Evolutionary conservation across 2,329 filamentous ascomycete genomes (phyloP).

Genomic region (Karstenula rhodostoma): DNA sequence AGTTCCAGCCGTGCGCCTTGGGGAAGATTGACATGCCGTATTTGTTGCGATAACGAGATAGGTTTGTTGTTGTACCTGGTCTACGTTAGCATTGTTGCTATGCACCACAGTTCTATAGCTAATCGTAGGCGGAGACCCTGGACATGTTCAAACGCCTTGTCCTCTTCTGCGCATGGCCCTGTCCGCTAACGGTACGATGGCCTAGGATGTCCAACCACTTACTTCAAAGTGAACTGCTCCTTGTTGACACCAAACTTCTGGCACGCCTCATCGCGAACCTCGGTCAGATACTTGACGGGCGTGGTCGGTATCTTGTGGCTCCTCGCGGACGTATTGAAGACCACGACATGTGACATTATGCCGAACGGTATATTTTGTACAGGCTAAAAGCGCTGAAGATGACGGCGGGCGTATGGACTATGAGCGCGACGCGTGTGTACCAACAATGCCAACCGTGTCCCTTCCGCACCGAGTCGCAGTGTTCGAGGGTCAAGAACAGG

Average conservation of each 20-base stretch:
- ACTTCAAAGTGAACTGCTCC: constrained; percentile 84
- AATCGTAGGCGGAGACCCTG: not conserved
- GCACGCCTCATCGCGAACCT: constrained; percentile 88
- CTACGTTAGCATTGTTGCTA: constrained; percentile 13
- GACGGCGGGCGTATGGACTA: constrained; percentile 37
- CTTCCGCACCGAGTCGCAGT: constrained; percentile 36
- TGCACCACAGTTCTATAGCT: too few relatives aligned
- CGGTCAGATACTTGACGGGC: constrained; percentile 80
- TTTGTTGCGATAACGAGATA: constrained; percentile 84
- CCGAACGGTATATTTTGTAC: constrained; percentile 40
- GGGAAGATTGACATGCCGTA: constrained; percentile 81
- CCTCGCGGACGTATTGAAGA: constrained; percentile 81
- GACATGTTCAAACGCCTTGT: not conserved
- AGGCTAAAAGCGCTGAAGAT: constrained; percentile 36
- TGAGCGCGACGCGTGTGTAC: constrained; percentile 36
- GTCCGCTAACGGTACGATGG: not conserved
- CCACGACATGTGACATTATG: constrained; percentile 90
- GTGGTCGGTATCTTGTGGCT: constrained; percentile 83
- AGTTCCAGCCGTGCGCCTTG: constrained; percentile 93
- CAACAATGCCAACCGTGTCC: constrained; percentile 36
- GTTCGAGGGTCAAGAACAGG: constrained; percentile 38
- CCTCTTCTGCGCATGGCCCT: not conserved
- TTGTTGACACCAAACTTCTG: constrained; percentile 77
- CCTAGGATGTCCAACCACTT: constrained; percentile 32
- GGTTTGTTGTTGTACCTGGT: constrained; percentile 73